Base-by-base conservation (phyloP, 192 early-diverging fungal species). In the Entophlyctis helioformis region DNA sequence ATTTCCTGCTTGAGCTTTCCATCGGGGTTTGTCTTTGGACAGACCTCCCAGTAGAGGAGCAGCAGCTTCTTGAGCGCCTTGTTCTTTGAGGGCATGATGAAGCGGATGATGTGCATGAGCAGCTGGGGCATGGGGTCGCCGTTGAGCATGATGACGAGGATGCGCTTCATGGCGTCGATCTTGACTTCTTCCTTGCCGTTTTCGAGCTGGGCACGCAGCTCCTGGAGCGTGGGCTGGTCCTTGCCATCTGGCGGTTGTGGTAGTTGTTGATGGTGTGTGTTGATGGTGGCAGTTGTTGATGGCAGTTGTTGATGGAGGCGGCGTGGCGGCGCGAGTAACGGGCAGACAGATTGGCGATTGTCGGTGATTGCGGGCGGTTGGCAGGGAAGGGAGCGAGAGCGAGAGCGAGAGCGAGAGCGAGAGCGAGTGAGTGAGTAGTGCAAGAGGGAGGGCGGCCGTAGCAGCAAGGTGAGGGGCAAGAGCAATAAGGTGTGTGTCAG, bases 51-150 rank as follows among this genome's bases (percentile, higher is more conserved):
- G 69, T 96, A 98, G 47, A 96, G 78, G 44, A 93, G 81, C 39
- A 93, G 72, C 31, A 98, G 72, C 65, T 98, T 98, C 76, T 98
- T 98, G 35, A 98, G 79, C 54, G 74, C 58, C 67, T 98, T 98
- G 77, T 89, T 90, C 62, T 86, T 89, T 18, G 84, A 85, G 22
- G 92, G 95, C 76, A 95, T 79, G 23, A 96, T 86, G 61, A 95
- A 96, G 44, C 91, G 89, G 66, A 98, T 98, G 55, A 98, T 81
- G 59, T 93, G 91, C 87, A 98, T 91, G 38, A 98, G 76, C 33
- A 98, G 71, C 59, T 81, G 71, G 34, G 83, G 78, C 16, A 67
- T 18, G 25, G 85, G 83, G 53, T 98, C 92, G 32, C 95, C 95
- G 56, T 96, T 91, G 26, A 95, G 60, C 76, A 93, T 91, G 28